phyloP scores from a whole-genome alignment of 1,284 basidiomycete species.

The Microbotryomycetes sp. region DNA sequence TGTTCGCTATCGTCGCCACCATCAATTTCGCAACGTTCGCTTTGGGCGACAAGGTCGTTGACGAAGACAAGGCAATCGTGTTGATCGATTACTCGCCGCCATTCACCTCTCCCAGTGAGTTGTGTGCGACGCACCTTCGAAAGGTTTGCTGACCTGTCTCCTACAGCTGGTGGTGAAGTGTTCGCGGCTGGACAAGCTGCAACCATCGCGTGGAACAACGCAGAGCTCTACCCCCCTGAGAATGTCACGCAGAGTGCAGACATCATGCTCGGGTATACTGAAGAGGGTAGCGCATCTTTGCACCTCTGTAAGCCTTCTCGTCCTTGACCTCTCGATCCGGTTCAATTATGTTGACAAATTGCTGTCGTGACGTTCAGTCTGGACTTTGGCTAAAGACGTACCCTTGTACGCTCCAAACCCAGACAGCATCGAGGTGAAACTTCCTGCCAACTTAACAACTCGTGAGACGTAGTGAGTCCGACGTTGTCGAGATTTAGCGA shows the following conservation, averaged over 20 bases:
- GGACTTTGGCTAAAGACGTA: conserved; percentile 7
- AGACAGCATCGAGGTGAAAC: conserved; percentile 4
- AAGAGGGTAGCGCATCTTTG: neutral
- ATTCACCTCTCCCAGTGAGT: conserved; percentile 6
- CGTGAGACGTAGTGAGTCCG: conserved; percentile 8
- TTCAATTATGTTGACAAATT: too few species aligned
- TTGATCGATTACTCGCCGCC: conserved; percentile 23
- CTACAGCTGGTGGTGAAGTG: conserved; percentile 14
- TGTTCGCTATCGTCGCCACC: neutral
- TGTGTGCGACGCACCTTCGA: neutral
- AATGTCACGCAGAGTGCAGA: conserved; percentile 11
- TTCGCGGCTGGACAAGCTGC: conserved; percentile 10
- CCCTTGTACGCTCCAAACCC: conserved; percentile 6
- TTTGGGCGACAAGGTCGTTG: conserved; percentile 9
- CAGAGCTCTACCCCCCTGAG: neutral
- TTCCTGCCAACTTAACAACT: conserved; percentile 8
- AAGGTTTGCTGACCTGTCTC: neutral
- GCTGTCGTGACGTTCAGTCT: neutral
- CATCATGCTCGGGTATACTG: conserved; percentile 14
- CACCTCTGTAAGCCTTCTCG: conserved; percentile 10
- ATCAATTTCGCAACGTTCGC: neutral
- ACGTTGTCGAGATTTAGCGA: neutral
- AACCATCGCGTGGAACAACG: conserved; percentile 7
- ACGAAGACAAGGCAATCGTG: neutral
- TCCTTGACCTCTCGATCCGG: neutral